Evolutionary conservation across 2,329 filamentous ascomycete species (phyloP).

Genomic region (Decorospora gaudefroyi): DNA sequence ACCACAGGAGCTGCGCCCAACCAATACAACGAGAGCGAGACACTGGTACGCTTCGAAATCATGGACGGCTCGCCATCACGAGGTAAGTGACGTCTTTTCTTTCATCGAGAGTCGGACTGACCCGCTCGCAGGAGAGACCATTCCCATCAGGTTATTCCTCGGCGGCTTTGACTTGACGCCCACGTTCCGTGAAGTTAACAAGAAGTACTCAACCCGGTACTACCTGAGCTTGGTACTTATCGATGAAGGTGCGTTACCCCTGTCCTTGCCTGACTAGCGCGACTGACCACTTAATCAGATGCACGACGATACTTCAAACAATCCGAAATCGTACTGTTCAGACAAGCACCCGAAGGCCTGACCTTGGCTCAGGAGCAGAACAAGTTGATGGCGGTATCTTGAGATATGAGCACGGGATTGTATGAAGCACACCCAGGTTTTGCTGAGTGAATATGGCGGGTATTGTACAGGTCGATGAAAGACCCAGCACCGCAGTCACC

Average conservation of each 20-base stretch:
- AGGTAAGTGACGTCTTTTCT: conserved; percentile 59
- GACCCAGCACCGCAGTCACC: too few relatives aligned
- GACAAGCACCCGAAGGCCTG: conserved; percentile 66
- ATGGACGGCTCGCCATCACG: conserved; percentile 99
- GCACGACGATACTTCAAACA: conserved; percentile 98
- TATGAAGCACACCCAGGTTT: neutral
- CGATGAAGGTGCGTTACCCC: conserved; percentile 71
- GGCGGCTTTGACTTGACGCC: conserved; percentile 97
- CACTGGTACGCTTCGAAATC: conserved; percentile 96
- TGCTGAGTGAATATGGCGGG: neutral
- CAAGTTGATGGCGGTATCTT: conserved; percentile 48
- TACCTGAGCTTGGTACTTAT: conserved; percentile 96
- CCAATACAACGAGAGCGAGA: conserved; percentile 99
- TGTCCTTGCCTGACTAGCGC: neutral
- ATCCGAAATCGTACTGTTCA: conserved; percentile 95
- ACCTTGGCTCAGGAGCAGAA: conserved; percentile 56
- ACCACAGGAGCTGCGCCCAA: conserved; percentile 96
- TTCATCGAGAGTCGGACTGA: conserved; percentile 23
- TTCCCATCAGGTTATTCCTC: conserved; percentile 94
- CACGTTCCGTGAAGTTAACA: conserved; percentile 99
- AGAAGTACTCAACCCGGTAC: conserved; percentile 98
- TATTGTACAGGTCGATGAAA: too few relatives aligned
- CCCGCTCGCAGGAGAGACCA: conserved; percentile 69
- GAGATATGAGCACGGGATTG: conserved; percentile 11
- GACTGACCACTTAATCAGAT: conserved; percentile 61